Percentiles rank a stretch among this genome's conserved stretches.
Conservation (phyloP, 2,329 filamentous ascomycete species). For the Fusarium bulbicola region DNA sequence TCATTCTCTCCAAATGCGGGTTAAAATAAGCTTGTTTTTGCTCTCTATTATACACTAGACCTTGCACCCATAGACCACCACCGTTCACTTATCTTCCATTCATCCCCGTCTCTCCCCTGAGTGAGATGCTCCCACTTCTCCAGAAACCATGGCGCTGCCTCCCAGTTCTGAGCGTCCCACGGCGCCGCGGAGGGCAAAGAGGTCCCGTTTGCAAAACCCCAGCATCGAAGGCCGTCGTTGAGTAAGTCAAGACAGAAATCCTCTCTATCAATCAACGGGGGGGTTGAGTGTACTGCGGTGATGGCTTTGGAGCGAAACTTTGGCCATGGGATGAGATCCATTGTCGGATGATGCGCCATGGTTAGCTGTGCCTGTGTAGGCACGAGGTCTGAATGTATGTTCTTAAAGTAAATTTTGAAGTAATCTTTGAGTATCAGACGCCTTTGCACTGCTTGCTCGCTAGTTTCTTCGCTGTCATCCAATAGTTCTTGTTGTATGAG, state of each 20-base stretch:
- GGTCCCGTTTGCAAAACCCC: neutral
- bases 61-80: neutral
- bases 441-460: neutral
- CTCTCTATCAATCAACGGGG: neutral
- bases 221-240: neutral
- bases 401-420: neutral
- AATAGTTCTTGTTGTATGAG: neutral
- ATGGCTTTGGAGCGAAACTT: neutral
- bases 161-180: neutral
- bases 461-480: neutral
- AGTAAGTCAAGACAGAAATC: neutral
- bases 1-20: neutral
- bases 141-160: neutral
- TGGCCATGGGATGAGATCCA: neutral
- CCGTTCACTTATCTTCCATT: neutral
- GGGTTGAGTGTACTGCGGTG: neutral
- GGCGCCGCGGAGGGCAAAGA: neutral
- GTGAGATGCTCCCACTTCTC: neutral
- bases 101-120: neutral
- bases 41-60: neutral
- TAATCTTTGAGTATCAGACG: neutral
- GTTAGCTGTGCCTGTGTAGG: neutral
- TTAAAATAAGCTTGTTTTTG: neutral
- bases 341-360: neutral
- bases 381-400: neutral